Evolutionary conservation across 2,329 filamentous ascomycete genomes (phyloP), one percentile per base, ranked within the genome.

Genomic region (Aspergillus floridensis): DNA sequence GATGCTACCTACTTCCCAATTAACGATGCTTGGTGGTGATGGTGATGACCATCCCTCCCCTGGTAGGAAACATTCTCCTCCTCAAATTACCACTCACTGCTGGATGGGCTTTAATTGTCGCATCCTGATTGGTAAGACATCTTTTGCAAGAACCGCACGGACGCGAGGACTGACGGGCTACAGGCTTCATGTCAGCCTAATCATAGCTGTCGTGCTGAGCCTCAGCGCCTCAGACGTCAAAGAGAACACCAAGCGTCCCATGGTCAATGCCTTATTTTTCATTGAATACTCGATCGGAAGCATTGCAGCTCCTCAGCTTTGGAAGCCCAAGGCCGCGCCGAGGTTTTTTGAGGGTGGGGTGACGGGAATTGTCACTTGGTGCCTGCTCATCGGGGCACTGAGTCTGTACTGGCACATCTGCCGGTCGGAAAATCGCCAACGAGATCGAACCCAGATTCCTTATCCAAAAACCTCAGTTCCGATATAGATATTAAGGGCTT

Each of bases 161-260:
- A 29, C 7, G 7, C 7, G 8, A 29, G 26, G 26, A 29, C 52
- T 46, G 19, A 24, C 21, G 49, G 19, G 31, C 32, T 29, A 12
- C 51, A 76, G 70, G 75, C 78, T n/a, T 79, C 78, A 1, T 76
- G 73, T 56, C 79, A 80, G 62, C 76, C 77, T 5, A 67, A 74
- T 73, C 56, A 74, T 75, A 70, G 75, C 72, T 4, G 75, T 80
- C 31, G 70, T 79, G 0, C 73, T 81, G 21, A 76, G 72, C 7
- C 72, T 82, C 1, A 74, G 70, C 4, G 79, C 79, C 0, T 82
- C 79, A 16, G 82, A 82, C 55, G 75, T 80, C 21, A 78, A 79
- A 47, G 80, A 81, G 0, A 82, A 82, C 65, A 82, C 80, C 0
- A 83, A 82, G 63, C 74, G 76, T 7, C 71, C 79, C 6, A 72